These are phyloP conservation scores for Stemphylium lycopersici DNA, from an alignment of 2,329 filamentous ascomycete species.

Conservation along the genomic window DNA sequence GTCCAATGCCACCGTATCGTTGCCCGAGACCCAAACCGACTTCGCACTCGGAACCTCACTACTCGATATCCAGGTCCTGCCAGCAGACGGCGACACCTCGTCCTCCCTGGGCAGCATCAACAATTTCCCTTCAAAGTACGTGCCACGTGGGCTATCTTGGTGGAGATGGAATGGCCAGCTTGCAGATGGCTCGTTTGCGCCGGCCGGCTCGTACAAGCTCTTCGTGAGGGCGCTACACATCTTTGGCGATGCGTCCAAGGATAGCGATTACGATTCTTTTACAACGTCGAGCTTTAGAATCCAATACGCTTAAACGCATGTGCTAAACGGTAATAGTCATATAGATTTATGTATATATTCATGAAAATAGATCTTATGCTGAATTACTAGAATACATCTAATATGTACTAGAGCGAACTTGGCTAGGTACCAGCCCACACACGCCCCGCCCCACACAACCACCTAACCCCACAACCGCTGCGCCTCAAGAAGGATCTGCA, in stretches of 20 bases:
- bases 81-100: background rate
- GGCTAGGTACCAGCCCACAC: too few relatives aligned
- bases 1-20: background rate
- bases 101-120: background rate
- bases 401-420: too few relatives aligned
- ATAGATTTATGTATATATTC: too few relatives aligned
- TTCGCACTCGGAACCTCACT: background rate
- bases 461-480: too few relatives aligned
- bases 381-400: too few relatives aligned
- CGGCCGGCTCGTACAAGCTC: background rate
- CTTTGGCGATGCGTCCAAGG: background rate
- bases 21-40: background rate
- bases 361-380: too few relatives aligned
- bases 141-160: background rate
- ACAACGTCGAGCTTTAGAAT: background rate
- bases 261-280: background rate
- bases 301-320: background rate
- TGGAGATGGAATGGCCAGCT: background rate
- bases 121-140: background rate
- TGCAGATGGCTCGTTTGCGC: background rate
- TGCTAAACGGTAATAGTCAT: too few relatives aligned
- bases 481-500: too few relatives aligned
- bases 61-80: background rate
- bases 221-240: background rate
- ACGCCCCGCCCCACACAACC: too few relatives aligned